These are phyloP conservation scores for Exophiala phaeomuriformis DNA, from an alignment of 2,329 filamentous ascomycete genomes.

Conservation along the genomic window DNA sequence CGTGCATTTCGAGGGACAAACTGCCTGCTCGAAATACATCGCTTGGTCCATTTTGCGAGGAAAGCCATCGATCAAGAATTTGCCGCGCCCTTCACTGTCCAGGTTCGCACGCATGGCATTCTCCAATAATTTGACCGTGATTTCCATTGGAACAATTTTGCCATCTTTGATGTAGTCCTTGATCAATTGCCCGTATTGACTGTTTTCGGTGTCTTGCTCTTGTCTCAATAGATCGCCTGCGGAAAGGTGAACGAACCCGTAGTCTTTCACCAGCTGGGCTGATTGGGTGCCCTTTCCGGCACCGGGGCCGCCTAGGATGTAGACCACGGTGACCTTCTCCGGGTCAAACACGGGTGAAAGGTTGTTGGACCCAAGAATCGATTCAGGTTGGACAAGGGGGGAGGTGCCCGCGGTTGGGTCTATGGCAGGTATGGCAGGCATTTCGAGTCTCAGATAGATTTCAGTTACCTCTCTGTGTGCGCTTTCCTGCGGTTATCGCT, in stretches of 20 bases:
- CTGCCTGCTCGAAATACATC: conserved; percentile 80
- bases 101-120: conserved; percentile 79
- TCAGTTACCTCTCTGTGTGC: conserved; percentile 20
- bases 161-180: conserved; percentile 89
- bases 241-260: conserved; percentile 86
- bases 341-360: conserved; percentile 64
- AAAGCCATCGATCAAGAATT: conserved; percentile 78
- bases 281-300: conserved; percentile 97
- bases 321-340: conserved; percentile 78
- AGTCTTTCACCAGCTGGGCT: conserved; percentile 74
- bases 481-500: conserved; percentile 30
- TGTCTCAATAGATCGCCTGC: conserved; percentile 89
- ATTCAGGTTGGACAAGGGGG: conserved; percentile 32
- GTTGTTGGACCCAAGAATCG: conserved; percentile 48
- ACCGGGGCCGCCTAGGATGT: conserved; percentile 91
- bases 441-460: not conserved
- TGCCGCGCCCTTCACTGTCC: conserved; percentile 49
- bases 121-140: conserved; percentile 86
- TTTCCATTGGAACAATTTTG: conserved; percentile 96
- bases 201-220: conserved; percentile 80
- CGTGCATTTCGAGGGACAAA: conserved; percentile 76
- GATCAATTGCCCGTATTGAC: conserved; percentile 88
- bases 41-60: conserved; percentile 97
- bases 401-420: conserved; percentile 19
- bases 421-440: conserved; percentile 20